Evolutionary conservation across 805 yeast genomes (phyloP).

Genomic region (Yarrowia porcina): DNA sequence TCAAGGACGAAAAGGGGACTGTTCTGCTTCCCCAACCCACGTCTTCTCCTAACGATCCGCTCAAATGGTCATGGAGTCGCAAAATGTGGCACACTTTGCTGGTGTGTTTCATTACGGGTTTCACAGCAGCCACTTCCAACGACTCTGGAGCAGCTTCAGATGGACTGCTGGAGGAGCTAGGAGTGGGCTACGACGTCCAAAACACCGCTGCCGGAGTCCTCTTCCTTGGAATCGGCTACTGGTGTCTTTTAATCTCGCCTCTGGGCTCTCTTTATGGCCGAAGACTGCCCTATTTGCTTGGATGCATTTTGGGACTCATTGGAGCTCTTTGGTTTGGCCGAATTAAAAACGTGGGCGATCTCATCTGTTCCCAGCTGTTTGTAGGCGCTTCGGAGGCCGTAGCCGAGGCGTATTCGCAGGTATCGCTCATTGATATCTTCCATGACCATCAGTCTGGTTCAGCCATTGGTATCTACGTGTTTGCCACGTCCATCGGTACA

Average conservation of each 20-base stretch:
- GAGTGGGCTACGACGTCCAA: constrained; percentile 63
- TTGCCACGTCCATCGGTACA: constrained; percentile 75
- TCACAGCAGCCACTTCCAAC: constrained; percentile 57
- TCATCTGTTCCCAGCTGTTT: constrained; percentile 74
- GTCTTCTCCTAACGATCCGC: constrained; percentile 65
- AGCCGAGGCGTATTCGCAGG: constrained; percentile 69
- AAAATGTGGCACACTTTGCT: constrained; percentile 47
- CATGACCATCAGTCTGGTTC: constrained; percentile 76
- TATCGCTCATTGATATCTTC: constrained; percentile 65
- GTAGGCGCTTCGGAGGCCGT: constrained; percentile 83
- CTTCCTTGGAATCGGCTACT: constrained; percentile 65
- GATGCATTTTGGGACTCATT: constrained; percentile 55
- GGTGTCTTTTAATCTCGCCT: constrained; percentile 63
- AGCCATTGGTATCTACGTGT: constrained; percentile 65
- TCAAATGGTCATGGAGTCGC: constrained; percentile 54
- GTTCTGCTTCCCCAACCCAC: constrained; percentile 65
- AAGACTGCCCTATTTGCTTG: constrained; percentile 58
- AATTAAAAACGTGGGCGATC: constrained; percentile 52
- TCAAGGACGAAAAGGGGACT: constrained; percentile 40
- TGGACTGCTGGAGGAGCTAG: constrained; percentile 57
- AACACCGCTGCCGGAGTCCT: constrained; percentile 80
- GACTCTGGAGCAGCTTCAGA: constrained; percentile 73
- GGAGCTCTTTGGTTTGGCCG: constrained; percentile 73
- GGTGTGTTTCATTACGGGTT: constrained; percentile 45
- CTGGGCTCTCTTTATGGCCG: constrained; percentile 67